Base-by-base conservation (phyloP, 192 early-diverging fungal genomes). In the Backusella tuberculispora region DNA sequence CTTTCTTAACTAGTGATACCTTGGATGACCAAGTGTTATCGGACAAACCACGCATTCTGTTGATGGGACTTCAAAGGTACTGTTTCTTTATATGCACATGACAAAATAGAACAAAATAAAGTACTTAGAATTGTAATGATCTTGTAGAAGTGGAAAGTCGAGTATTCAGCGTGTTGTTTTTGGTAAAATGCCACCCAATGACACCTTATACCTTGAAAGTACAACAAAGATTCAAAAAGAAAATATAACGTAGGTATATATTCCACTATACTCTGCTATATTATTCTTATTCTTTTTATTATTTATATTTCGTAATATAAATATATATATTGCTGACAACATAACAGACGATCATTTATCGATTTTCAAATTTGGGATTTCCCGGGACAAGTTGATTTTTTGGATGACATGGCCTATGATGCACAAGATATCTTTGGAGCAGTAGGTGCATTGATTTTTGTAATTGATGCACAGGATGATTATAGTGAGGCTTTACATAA, bases 401-500 rank as follows among this genome's bases (percentile, higher is more conserved):
- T 91, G 63, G 94, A 96, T 73, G 42, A 46, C 29, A 80, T 85
- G 14, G 85, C 87, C 24, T 92, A 83, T 50, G 88, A 93, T 75
- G 83, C 90, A 3, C 80, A 83, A 63, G 81, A 88, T 15, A 93
- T 92, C 48, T 93, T 87, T 80, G 89, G 88, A 53, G 83, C 90
- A 69, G 83, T 86, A 29, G 92, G 93, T 13, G 90, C 92, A 3
- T 76, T 99, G 63, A 92, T 98, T 17, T 99, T 92, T 87, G 94
- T 99, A 46, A 91, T 99, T 71, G 97, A 99, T 83, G 92, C 97
- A 37, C 97, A 99, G 86, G 95, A 97, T 76, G 97, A 99, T 65
- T 91, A 93, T 72, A 85, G 88, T 43, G 91, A 92, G 43, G 89
- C 96, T 17, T 79, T 99, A 42, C 85, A 86, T 63, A 87, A 88